Evolutionary conservation across 495 filamentous ascomycete species (phyloP).

Genomic region (Penicillium maclennaniae): DNA sequence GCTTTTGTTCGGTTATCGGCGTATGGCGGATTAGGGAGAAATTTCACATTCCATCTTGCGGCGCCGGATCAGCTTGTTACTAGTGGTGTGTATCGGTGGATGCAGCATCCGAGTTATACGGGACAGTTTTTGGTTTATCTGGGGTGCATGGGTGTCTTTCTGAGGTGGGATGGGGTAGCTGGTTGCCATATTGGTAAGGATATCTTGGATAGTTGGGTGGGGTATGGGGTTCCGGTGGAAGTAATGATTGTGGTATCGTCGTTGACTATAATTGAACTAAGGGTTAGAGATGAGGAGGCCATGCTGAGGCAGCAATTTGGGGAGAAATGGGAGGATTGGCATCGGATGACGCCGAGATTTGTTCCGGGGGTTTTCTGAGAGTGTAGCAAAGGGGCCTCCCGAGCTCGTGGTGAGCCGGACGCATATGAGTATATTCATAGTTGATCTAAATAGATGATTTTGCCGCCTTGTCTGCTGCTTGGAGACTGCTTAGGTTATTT

Average conservation of each 20-base stretch:
- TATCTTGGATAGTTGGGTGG: constrained; percentile 9
- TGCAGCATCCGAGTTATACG: constrained; percentile 50
- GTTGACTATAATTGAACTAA: constrained; percentile 6
- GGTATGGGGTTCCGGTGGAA: constrained; percentile 2
- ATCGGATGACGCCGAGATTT: constrained; percentile 25
- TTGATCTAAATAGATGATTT: background rate
- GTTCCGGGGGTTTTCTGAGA: constrained; percentile 21
- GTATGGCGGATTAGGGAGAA: constrained; percentile 36
- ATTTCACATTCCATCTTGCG: constrained; percentile 47
- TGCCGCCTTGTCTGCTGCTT: background rate
- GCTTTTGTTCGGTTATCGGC: constrained; percentile 31
- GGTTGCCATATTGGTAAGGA: constrained; percentile 19
- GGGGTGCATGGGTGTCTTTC: constrained; percentile 18
- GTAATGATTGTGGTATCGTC: background rate
- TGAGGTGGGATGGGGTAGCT: constrained; percentile 33
- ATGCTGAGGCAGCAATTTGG: constrained; percentile 43
- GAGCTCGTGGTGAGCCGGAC: background rate
- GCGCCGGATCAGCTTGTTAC: constrained; percentile 41
- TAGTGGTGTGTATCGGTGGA: constrained; percentile 39
- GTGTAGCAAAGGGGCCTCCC: background rate
- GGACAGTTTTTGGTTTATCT: constrained; percentile 23
- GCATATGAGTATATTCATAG: background rate
- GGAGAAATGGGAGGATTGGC: constrained; percentile 41
- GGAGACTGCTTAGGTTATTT: background rate
- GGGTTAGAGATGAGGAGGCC: constrained; percentile 37